Evolutionary conservation across 169 alveolate genomes (phyloP).

Genomic region (Plasmodium billcollinsi): DNA sequence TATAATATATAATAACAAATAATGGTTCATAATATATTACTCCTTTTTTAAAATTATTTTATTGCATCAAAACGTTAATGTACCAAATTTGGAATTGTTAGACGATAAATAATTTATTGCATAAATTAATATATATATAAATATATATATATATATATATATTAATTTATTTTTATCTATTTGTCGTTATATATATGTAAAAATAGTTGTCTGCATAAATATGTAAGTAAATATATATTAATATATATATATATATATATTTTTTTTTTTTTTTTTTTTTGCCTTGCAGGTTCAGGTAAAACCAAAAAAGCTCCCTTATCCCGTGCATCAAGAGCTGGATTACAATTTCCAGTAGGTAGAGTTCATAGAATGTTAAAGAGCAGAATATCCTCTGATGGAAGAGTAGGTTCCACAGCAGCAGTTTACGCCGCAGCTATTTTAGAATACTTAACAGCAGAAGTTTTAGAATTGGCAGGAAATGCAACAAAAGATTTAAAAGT

Average conservation of each 20-base stretch:
- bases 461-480: slow-evolving; percentile 99
- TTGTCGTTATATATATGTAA: too few species aligned
- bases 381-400: slow-evolving; percentile 96
- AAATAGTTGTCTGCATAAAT: not conserved
- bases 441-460: slow-evolving; percentile 99
- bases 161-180: too few species aligned
- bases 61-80: too few species aligned
- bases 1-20: too few species aligned
- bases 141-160: not conserved
- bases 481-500: slow-evolving; percentile 99
- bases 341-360: slow-evolving; percentile 99
- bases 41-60: too few species aligned
- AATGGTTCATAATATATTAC: too few species aligned
- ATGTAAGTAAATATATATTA: not conserved
- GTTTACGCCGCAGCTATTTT: slow-evolving; percentile 99
- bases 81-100: too few species aligned
- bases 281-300: slow-evolving; percentile 94
- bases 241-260: not conserved
- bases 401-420: slow-evolving; percentile 99
- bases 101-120: too few species aligned
- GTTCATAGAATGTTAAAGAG: slow-evolving; percentile 98
- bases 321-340: slow-evolving; percentile 99
- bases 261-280: slow-evolving; percentile 43
- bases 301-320: slow-evolving; percentile 98
- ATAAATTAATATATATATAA: not conserved